Percentiles rank a stretch among this genome's conserved stretches.
phyloP scores from a whole-genome alignment of 2,329 filamentous ascomycete species.

The Curvularia sp. region DNA sequence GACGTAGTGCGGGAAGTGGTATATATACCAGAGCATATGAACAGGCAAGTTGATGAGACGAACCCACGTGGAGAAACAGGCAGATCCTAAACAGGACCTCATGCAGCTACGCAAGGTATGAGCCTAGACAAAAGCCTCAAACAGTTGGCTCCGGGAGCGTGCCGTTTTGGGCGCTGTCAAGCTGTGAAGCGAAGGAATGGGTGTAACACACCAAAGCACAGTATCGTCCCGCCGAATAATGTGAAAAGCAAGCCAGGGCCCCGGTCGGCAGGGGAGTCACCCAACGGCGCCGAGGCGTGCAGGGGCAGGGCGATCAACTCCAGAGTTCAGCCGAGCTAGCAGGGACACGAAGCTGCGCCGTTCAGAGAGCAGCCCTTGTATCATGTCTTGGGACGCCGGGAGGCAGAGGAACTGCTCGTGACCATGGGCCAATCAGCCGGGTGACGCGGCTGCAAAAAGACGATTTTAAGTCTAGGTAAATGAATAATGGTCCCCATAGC shows the following conservation, averaged over 20 bases:
- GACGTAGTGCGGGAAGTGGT: conserved; percentile 32
- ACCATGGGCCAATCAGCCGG: conserved; percentile 32
- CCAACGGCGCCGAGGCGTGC: conserved; percentile 38
- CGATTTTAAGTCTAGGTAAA: conserved; percentile 37
- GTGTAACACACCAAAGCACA: conserved; percentile 46
- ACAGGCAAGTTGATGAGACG: conserved; percentile 39
- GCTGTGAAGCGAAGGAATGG: conserved; percentile 48
- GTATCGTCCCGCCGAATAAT: conserved; percentile 40
- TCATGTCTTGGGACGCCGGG: conserved; percentile 37
- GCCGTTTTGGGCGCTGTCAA: conserved; percentile 52
- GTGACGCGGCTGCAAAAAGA: conserved; percentile 25
- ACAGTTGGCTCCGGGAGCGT: conserved; percentile 50
- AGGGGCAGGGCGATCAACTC: conserved; percentile 31
- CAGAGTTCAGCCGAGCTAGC: conserved; percentile 42
- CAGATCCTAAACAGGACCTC: conserved; percentile 44
- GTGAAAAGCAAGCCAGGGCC: conserved; percentile 35
- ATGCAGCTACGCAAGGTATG: conserved; percentile 46
- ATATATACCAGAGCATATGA: conserved; percentile 44
- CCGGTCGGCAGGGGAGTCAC: conserved; percentile 38
- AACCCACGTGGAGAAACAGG: conserved; percentile 48
- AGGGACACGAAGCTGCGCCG: conserved; percentile 40
- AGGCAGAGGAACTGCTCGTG: conserved; percentile 20
- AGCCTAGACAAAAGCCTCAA: conserved; percentile 50
- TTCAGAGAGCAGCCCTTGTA: conserved; percentile 38
- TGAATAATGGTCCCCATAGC: conserved; percentile 38